A percentile compares a stretch with the other conserved stretches of the same genome.
Conservation (phyloP, 768 basidiomycete species). For the Strobilomyces confusus region DNA sequence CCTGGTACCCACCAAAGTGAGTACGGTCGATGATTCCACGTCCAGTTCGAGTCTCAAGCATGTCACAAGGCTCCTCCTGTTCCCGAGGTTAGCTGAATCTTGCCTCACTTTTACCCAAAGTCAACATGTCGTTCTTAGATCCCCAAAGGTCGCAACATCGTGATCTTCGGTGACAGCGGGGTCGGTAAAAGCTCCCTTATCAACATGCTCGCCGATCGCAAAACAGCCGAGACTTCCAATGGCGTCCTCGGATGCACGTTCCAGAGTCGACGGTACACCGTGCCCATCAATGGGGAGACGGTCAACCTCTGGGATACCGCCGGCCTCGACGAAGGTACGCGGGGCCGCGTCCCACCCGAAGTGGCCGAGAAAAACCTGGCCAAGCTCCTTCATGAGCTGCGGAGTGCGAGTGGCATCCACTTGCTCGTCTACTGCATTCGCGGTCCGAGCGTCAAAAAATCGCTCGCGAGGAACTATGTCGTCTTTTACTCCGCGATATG, state of each 20-base stretch:
- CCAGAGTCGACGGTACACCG: conserved; percentile 20
- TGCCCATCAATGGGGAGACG: conserved; percentile 13
- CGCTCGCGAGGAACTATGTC: conserved; percentile 27
- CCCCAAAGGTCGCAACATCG: conserved; percentile 28
- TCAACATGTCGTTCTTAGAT: conserved; percentile 1
- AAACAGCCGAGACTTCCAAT: conserved; percentile 30
- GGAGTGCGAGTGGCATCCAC: conserved; percentile 26
- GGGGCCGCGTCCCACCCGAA: conserved; percentile 23
- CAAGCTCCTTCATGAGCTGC: conserved; percentile 31
- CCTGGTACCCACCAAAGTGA: conserved; percentile 1
- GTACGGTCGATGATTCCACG: background rate
- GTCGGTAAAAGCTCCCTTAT: conserved; percentile 42
- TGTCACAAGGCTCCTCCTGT: background rate
- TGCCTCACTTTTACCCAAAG: background rate
- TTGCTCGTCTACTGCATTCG: conserved; percentile 34
- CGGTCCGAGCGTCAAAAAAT: conserved; percentile 24
- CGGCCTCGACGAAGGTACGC: conserved; percentile 28
- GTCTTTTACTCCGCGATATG: conserved; percentile 30
- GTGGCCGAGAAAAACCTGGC: conserved; percentile 25
- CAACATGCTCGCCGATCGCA: conserved; percentile 36
- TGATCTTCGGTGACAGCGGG: conserved; percentile 43
- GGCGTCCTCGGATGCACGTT: conserved; percentile 37
- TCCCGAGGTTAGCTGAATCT: conserved; percentile 11
- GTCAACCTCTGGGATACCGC: conserved; percentile 32
- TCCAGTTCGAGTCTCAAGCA: background rate